Conservation (phyloP, 495 filamentous ascomycete species). For the Aspergillus heteromorphus region DNA sequence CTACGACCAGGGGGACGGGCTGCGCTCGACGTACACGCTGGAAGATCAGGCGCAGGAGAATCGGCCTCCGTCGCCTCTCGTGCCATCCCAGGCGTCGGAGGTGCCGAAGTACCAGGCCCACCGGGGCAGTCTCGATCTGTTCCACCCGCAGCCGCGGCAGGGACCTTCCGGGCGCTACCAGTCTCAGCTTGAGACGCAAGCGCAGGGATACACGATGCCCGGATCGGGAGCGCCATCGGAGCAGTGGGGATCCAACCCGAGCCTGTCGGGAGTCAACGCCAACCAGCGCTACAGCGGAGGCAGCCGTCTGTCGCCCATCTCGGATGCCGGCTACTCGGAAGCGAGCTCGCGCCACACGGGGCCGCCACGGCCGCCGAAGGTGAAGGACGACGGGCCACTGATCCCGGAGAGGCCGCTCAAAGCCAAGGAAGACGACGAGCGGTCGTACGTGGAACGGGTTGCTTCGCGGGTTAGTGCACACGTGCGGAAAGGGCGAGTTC, state of each 20-base stretch:
- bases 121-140: slow-evolving; percentile 79
- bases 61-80: slow-evolving; percentile 55
- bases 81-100: slow-evolving; percentile 64
- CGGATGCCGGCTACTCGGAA: slow-evolving; percentile 47
- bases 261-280: slow-evolving; percentile 36
- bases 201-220: slow-evolving; percentile 61
- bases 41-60: slow-evolving; percentile 45
- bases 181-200: slow-evolving; percentile 72
- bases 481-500: neutral
- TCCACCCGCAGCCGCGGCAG: slow-evolving; percentile 84
- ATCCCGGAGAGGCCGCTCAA: slow-evolving; percentile 46
- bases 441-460: slow-evolving; percentile 39
- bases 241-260: slow-evolving; percentile 64
- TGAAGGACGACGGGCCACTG: slow-evolving; percentile 48
- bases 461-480: slow-evolving; percentile 32
- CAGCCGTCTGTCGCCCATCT: slow-evolving; percentile 49
- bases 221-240: slow-evolving; percentile 66
- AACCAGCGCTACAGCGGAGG: slow-evolving; percentile 41
- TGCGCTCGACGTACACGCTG: slow-evolving; percentile 62
- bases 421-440: slow-evolving; percentile 32
- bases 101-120: slow-evolving; percentile 88
- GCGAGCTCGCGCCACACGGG: slow-evolving; percentile 29
- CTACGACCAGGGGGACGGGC: slow-evolving; percentile 62
- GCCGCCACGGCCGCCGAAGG: slow-evolving; percentile 49
- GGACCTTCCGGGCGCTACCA: slow-evolving; percentile 80